A percentile compares a stretch with the other conserved stretches of the same genome.
These are phyloP conservation scores for Starmerella scarabaei DNA, from an alignment of 805 yeast genomes.

Conservation along the genomic window DNA sequence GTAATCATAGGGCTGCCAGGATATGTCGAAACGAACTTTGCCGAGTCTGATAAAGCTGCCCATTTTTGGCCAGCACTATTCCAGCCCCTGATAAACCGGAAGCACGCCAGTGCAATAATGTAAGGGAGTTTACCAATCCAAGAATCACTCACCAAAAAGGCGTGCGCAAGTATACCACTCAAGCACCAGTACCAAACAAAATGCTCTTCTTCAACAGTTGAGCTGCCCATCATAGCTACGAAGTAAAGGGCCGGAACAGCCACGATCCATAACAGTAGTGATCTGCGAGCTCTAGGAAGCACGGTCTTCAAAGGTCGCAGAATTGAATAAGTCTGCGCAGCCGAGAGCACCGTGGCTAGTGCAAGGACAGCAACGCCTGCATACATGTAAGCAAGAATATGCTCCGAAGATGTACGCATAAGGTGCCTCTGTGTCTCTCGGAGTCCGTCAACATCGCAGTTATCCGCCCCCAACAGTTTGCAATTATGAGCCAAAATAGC, in stretches of 20 bases:
- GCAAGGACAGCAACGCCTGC: constrained; percentile 30
- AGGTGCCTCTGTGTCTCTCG: constrained; percentile 27
- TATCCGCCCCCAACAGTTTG: constrained; percentile 8
- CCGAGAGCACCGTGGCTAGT: constrained; percentile 26
- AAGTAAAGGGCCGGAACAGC: constrained; percentile 32
- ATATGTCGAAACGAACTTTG: constrained; percentile 30
- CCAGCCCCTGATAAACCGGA: constrained; percentile 65
- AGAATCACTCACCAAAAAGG: background rate
- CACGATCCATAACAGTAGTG: constrained; percentile 17
- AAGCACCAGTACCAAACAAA: constrained; percentile 86
- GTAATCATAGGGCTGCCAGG: constrained; percentile 20
- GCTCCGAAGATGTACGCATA: constrained; percentile 47
- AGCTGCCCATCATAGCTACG: constrained; percentile 63
- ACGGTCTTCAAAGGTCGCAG: constrained; percentile 2
- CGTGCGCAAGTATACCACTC: constrained; percentile 26
- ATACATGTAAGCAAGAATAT: constrained; percentile 42
- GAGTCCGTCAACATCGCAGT: constrained; percentile 26
- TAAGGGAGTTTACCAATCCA: constrained; percentile 1
- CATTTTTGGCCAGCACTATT: constrained; percentile 82
- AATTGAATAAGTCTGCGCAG: constrained; percentile 19
- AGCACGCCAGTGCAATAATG: constrained; percentile 17
- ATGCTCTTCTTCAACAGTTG: constrained; percentile 89
- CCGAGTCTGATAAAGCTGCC: constrained; percentile 38
- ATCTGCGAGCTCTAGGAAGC: background rate
- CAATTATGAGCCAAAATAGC: constrained; percentile 22